Conservation (phyloP, 2,329 filamentous ascomycete genomes). For the Orbilia blumenaviensis region DNA sequence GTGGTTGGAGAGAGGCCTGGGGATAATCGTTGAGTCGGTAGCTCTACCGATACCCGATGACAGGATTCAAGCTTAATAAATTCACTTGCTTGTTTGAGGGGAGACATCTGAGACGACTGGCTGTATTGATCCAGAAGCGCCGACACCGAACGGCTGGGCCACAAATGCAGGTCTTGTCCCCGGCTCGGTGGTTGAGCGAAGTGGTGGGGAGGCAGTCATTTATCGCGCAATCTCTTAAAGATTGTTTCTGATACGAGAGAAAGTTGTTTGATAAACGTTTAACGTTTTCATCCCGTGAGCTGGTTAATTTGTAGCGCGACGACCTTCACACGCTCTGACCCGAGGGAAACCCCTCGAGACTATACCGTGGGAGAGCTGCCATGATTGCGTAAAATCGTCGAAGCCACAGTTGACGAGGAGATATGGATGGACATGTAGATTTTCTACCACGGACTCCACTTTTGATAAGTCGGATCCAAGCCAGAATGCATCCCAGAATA, state of each 20-base stretch:
- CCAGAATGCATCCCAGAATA: constrained; percentile 15
- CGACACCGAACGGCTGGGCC: constrained; percentile 51
- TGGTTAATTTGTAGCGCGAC: not conserved
- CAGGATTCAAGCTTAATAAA: constrained; percentile 12
- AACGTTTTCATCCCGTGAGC: not conserved
- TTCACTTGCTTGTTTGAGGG: constrained; percentile 16
- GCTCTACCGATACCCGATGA: constrained; percentile 19
- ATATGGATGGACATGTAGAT: constrained; percentile 44
- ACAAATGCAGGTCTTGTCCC: constrained; percentile 40
- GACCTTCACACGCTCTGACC: no score
- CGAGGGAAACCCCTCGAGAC: not conserved
- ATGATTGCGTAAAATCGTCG: not conserved
- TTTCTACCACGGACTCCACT: constrained; percentile 13
- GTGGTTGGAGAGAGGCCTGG: not conserved
- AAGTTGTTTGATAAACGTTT: not conserved
- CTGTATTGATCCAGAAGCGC: constrained; percentile 49
- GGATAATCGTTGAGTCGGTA: constrained; percentile 8
- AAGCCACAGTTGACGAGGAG: not conserved
- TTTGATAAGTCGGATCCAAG: constrained; percentile 27
- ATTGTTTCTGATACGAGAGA: constrained; percentile 3
- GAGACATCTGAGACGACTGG: constrained; percentile 21
- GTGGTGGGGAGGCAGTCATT: constrained; percentile 13
- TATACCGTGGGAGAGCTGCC: no score
- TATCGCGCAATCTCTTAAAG: constrained; percentile 36
- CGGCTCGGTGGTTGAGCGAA: constrained; percentile 1